A percentile compares a stretch with the other conserved stretches of the same genome.
Evolutionary conservation across 2,329 filamentous ascomycete species (phyloP).

Genomic region (Fonsecaea monophora): DNA sequence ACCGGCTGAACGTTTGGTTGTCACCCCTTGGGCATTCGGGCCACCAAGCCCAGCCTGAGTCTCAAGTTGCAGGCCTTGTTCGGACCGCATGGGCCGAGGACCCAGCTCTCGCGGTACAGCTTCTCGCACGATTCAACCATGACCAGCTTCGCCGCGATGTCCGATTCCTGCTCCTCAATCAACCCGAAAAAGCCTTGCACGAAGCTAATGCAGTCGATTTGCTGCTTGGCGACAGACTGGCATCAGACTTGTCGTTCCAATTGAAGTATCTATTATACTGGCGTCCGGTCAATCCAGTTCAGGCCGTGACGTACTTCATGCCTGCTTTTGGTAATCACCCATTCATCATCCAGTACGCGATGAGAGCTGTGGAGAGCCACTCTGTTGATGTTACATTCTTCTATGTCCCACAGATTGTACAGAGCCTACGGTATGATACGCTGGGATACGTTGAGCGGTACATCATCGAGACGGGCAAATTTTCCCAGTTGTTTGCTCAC

Average conservation of each 20-base stretch:
- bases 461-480: slow-evolving; percentile 94
- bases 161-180: slow-evolving; percentile 78
- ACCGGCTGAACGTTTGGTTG: slow-evolving; percentile 86
- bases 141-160: slow-evolving; percentile 75
- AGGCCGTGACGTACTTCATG: slow-evolving; percentile 90
- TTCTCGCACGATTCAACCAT: slow-evolving; percentile 79
- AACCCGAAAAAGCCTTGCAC: slow-evolving; percentile 79
- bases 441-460: slow-evolving; percentile 96
- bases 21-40: slow-evolving; percentile 70
- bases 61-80: slow-evolving; percentile 67
- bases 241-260: slow-evolving; percentile 80
- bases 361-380: slow-evolving; percentile 91
- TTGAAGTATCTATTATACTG: slow-evolving; percentile 94
- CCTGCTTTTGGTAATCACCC: slow-evolving; percentile 91
- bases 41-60: slow-evolving; percentile 23
- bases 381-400: slow-evolving; percentile 98
- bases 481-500: slow-evolving; percentile 97
- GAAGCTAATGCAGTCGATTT: slow-evolving; percentile 85
- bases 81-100: slow-evolving; percentile 86
- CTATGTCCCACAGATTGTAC: slow-evolving; percentile 97
- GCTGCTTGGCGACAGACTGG: slow-evolving; percentile 77
- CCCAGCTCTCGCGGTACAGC: slow-evolving; percentile 84
- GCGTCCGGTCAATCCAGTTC: slow-evolving; percentile 89
- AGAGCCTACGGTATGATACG: slow-evolving; percentile 88
- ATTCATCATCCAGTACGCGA: slow-evolving; percentile 93